phyloP scores from a whole-genome alignment of 495 filamentous ascomycete genomes.

The Trichocladium antarcticum region DNA sequence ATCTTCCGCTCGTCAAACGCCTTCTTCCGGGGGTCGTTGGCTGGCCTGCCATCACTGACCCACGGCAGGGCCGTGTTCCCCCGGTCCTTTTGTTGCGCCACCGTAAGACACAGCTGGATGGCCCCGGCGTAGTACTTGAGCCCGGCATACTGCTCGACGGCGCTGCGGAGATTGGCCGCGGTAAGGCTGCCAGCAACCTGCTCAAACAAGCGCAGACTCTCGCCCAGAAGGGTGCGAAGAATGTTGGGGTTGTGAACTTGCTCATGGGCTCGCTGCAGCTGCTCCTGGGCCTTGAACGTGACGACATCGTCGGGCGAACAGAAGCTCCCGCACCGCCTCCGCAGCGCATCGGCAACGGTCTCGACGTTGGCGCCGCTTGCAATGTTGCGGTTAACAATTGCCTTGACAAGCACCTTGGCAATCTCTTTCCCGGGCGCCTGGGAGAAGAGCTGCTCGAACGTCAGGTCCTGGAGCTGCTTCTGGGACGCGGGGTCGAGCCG shows the following conservation, averaged over 20 bases:
- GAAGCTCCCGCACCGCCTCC: slow-evolving; percentile 86
- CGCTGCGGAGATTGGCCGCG: slow-evolving; percentile 66
- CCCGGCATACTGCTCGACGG: slow-evolving; percentile 61
- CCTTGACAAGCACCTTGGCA: slow-evolving; percentile 94
- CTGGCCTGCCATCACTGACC: slow-evolving; percentile 42
- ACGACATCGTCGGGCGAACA: slow-evolving; percentile 94
- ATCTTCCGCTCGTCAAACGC: slow-evolving; percentile 58
- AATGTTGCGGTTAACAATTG: slow-evolving; percentile 95
- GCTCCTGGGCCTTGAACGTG: slow-evolving; percentile 95
- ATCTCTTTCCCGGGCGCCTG: slow-evolving; percentile 68
- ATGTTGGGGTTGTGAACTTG: slow-evolving; percentile 59
- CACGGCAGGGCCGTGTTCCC: slow-evolving; percentile 72
- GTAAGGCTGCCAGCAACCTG: slow-evolving; percentile 73
- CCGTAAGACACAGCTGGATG: slow-evolving; percentile 74
- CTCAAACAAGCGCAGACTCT: slow-evolving; percentile 78
- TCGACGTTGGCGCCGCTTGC: slow-evolving; percentile 92
- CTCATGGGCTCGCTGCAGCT: slow-evolving; percentile 76
- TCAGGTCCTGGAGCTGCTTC: slow-evolving; percentile 59
- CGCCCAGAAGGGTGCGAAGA: slow-evolving; percentile 72
- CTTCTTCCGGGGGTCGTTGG: slow-evolving; percentile 53
- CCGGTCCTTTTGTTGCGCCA: slow-evolving; percentile 70
- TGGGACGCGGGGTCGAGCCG: slow-evolving; percentile 59
- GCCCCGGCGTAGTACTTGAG: slow-evolving; percentile 90
- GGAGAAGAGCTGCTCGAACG: slow-evolving; percentile 78
- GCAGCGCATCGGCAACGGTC: slow-evolving; percentile 84